Evolutionary conservation across 2,329 filamentous ascomycete species (phyloP), one percentile per base, ranked within the genome.

Genomic region (Phaeosphaeriaceae sp.): DNA sequence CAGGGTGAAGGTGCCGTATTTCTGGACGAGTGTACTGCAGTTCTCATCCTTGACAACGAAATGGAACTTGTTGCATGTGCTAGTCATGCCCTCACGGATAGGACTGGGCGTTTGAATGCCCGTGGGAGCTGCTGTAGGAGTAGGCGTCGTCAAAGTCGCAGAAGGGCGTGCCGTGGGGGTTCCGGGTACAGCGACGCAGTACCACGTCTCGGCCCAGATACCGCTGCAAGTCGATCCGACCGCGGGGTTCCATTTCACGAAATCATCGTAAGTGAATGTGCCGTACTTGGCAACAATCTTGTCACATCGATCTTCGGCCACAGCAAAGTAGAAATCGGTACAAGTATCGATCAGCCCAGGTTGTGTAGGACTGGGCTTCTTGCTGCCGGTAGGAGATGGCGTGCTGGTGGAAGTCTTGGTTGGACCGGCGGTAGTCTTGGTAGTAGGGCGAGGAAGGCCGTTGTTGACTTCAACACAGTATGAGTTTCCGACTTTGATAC

Each of bases 381-480:
- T 43, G 20, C 28, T 39, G 23, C 51, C 54, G 2, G 47, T 49
- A 11, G 45, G 32, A 8, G 45, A 18, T 29, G 45, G 38, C 29
- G 32, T 20, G 11, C n/a, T 29, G 11, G 45, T 50, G 15, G n/a
- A n/a, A 18, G 37, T 4, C 34, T 17, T 29, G 21, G 23, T 20
- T 39, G n/a, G n/a, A n/a, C n/a, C 18, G 11, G 45, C 46, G 15
- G n/a, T n/a, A 18, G 37, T 4, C 34, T 17, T 29, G 21, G 23
- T 46, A n/a, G 36, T 36, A 12, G 42, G 39, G 17, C 44, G 41
- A 42, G 42, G 28, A 8, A 50, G 48, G 9, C 48, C 42, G 20
- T 33, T 34, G 34, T 50, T 50, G 39, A 53, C 49, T 46, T 59
- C 56, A 12, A 59, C 52, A 28, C 52, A 59, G 35, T 59, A 56